Base-by-base conservation (phyloP, 2,329 filamentous ascomycete species). In the Cadophora luteo-olivacea region DNA sequence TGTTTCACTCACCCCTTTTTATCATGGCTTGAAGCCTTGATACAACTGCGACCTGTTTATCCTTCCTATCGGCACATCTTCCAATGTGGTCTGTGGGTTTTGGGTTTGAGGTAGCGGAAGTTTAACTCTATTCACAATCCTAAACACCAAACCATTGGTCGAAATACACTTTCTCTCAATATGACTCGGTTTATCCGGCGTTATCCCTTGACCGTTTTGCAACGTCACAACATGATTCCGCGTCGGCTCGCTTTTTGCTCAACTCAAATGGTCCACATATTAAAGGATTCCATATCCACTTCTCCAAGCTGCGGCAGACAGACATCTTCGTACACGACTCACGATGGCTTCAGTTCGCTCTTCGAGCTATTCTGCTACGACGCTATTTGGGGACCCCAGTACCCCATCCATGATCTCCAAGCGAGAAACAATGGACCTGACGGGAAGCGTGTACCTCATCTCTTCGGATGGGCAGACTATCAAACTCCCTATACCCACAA, bases 371-470 rank as follows among this genome's bases (percentile, higher is more conserved):
- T 52, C 49, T 9, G 8, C 51, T 54, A 32, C 25, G 14, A 14
- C 49, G 12, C 8, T 25, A 24, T 52, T 14, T 52, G 49, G 24
- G 4, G 11, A 0, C 3, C 24, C 1, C 9, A 4, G n/a, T n/a
- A n/a, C 49, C 16, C 24, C 49, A 9, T 54, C 51, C 11, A 19
- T 32, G 9, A n/a, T 7, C 19, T 58, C 52, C 36, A 65, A 51
- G 12, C 41, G 65, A 54, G 67, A 14, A 19, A 63, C 67, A 8
- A 14, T 29, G 14, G 65, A 68, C 61, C 4, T 70, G 16, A 61
- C 62, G 25, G 71, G 69, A 2, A 71, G 68, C 32, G 71, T 71
- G 1, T 71, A 54, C 32, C 67, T 72, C 61, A 71, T 72, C 49
- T 29, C 60, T 16, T 64, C 60, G 4, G 64, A 71, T 68, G 71